phyloP scores from a whole-genome alignment of 805 yeast genomes.

The Candida argentea region DNA sequence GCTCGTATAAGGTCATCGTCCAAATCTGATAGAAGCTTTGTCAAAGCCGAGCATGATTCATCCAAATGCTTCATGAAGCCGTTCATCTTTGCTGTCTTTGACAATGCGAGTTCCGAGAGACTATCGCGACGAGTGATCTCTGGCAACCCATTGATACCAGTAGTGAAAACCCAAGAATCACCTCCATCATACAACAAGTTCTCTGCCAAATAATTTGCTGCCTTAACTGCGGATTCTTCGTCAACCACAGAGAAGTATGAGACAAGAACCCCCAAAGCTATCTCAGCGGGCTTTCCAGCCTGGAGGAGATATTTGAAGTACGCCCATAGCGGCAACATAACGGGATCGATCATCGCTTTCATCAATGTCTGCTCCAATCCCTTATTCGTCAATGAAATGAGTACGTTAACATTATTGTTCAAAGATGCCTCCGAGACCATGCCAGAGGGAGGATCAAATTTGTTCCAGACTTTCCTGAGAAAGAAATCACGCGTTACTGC shows the following conservation, averaged over 20 bases:
- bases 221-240: constrained; percentile 9
- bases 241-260: constrained; percentile 21
- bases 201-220: constrained; percentile 21
- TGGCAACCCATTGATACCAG: constrained; percentile 30
- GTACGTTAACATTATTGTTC: constrained; percentile 54
- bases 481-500: constrained; percentile 50
- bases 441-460: constrained; percentile 25
- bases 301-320: constrained; percentile 28
- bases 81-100: constrained; percentile 17
- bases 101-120: background rate
- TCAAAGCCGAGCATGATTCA: constrained; percentile 12
- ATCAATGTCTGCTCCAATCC: constrained; percentile 17
- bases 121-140: constrained; percentile 12
- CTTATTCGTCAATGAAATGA: constrained; percentile 49
- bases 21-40: constrained; percentile 38
- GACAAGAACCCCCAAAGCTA: constrained; percentile 28
- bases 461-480: constrained; percentile 38
- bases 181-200: constrained; percentile 23
- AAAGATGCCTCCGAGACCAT: constrained; percentile 37
- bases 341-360: constrained; percentile 17
- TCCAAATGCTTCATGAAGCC: constrained; percentile 21
- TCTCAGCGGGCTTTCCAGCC: constrained; percentile 19
- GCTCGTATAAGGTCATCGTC: constrained; percentile 37
- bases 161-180: constrained; percentile 29
- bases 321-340: constrained; percentile 32